phyloP scores from a whole-genome alignment of 495 filamentous ascomycete species.

The Zalerion maritima region DNA sequence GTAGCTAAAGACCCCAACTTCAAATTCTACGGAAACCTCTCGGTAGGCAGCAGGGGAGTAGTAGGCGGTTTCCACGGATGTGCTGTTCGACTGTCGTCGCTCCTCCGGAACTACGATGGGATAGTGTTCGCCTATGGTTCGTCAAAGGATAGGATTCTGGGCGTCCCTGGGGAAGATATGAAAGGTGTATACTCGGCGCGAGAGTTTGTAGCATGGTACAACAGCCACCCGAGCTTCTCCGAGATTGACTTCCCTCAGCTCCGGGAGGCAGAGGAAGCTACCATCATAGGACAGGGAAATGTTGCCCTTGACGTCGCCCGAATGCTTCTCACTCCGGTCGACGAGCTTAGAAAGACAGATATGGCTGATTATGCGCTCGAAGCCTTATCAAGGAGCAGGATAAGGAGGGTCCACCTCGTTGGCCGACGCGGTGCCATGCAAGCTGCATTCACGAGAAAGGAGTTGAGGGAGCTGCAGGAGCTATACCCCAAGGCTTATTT shows the following conservation, averaged over 20 bases:
- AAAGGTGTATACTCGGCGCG: constrained; percentile 74
- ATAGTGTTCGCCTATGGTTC: constrained; percentile 90
- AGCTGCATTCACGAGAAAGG: constrained; percentile 90
- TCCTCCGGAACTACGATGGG: constrained; percentile 80
- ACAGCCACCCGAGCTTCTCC: constrained; percentile 76
- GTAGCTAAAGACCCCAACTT: constrained; percentile 70
- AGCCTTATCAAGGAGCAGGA: constrained; percentile 50
- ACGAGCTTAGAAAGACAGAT: constrained; percentile 65
- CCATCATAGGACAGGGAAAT: constrained; percentile 89
- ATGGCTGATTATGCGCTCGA: constrained; percentile 75
- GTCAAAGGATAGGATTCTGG: constrained; percentile 60
- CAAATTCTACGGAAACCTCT: constrained; percentile 82
- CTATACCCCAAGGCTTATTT: no score
- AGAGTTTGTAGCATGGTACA: constrained; percentile 97
- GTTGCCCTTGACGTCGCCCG: constrained; percentile 89
- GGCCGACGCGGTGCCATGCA: constrained; percentile 82
- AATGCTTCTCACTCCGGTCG: constrained; percentile 61
- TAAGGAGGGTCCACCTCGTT: constrained; percentile 70
- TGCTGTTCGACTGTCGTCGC: constrained; percentile 49
- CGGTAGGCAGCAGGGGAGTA: constrained; percentile 49
- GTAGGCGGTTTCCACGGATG: constrained; percentile 23
- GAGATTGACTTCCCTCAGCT: constrained; percentile 62
- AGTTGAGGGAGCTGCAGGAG: constrained; percentile 72
- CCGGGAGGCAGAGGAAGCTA: constrained; percentile 62
- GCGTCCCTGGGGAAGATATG: constrained; percentile 67